Conservation (phyloP, 2,329 filamentous ascomycete genomes). For the Sclerotinia sclerotiorum region DNA sequence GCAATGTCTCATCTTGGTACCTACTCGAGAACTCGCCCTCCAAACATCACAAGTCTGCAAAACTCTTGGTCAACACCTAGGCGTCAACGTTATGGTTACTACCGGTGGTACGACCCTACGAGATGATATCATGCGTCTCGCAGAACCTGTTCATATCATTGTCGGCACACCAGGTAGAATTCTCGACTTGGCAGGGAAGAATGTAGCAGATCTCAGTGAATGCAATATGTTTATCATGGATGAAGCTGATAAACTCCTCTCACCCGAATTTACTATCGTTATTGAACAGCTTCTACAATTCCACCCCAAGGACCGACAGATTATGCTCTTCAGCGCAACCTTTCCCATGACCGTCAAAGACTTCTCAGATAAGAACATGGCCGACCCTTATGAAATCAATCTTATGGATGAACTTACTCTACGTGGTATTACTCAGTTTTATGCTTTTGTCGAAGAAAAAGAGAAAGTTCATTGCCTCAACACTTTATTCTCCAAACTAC, state of each 20-base stretch:
- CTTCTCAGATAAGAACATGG: conserved; percentile 98
- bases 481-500: conserved; percentile 96
- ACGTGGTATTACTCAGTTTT: conserved; percentile 97
- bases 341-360: conserved; percentile 96
- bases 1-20: conserved; percentile 93
- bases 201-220: conserved; percentile 91
- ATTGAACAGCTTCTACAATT: conserved; percentile 95
- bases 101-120: conserved; percentile 93
- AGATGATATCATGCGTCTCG: conserved; percentile 93
- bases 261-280: conserved; percentile 92
- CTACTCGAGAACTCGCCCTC: conserved; percentile 92
- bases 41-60: conserved; percentile 99
- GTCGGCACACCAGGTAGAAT: conserved; percentile 97
- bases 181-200: conserved; percentile 92
- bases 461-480: conserved; percentile 99
- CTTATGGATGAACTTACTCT: conserved; percentile 99
- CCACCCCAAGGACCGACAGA: conserved; percentile 94
- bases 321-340: conserved; percentile 98
- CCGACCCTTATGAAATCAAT: conserved; percentile 95
- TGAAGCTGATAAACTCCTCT: conserved; percentile 96
- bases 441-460: conserved; percentile 98
- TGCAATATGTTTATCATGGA: conserved; percentile 99
- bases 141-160: conserved; percentile 94
- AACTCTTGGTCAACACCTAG: conserved; percentile 93
- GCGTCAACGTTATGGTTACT: conserved; percentile 98